Evolutionary conservation across 495 filamentous ascomycete genomes (phyloP).

Genomic region (Neurospora sp.): DNA sequence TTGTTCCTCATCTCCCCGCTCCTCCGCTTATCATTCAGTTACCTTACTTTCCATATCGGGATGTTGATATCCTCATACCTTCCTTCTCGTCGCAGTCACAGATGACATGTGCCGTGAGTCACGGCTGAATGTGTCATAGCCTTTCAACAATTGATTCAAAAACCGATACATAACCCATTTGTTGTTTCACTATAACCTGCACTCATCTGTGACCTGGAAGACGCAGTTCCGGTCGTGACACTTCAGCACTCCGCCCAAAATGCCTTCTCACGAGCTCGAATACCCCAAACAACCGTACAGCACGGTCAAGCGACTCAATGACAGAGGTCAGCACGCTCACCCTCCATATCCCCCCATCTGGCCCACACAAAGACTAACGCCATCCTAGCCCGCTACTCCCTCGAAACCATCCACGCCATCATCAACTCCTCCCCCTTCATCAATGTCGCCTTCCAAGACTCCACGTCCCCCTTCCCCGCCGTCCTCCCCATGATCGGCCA

Average conservation of each 20-base stretch:
- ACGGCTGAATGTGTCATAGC: neutral
- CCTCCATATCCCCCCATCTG: too few relatives aligned
- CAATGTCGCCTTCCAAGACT: constrained; percentile 70
- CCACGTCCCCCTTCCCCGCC: constrained; percentile 58
- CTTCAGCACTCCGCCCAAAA: too few relatives aligned
- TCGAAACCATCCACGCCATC: constrained; percentile 66
- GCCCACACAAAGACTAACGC: too few relatives aligned
- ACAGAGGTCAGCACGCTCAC: constrained; percentile 36
- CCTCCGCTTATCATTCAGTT: neutral
- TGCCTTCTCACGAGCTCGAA: constrained; percentile 42
- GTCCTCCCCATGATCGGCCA: constrained; percentile 84
- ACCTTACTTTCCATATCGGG: neutral
- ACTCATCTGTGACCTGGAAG: too few relatives aligned
- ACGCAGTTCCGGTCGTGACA: too few relatives aligned
- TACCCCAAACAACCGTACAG: constrained; percentile 59
- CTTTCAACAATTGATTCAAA: too few relatives aligned
- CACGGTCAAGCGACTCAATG: constrained; percentile 61
- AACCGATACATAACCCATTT: too few relatives aligned
- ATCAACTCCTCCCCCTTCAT: constrained; percentile 68
- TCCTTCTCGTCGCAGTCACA: neutral
- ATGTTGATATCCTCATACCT: neutral
- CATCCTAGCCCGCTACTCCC: constrained; percentile 59
- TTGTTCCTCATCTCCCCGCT: neutral
- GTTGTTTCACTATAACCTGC: too few relatives aligned
- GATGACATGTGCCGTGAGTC: neutral